These are phyloP conservation scores for Boletus subparvulus DNA, from an alignment of 768 basidiomycete genomes.

Conservation along the genomic window DNA sequence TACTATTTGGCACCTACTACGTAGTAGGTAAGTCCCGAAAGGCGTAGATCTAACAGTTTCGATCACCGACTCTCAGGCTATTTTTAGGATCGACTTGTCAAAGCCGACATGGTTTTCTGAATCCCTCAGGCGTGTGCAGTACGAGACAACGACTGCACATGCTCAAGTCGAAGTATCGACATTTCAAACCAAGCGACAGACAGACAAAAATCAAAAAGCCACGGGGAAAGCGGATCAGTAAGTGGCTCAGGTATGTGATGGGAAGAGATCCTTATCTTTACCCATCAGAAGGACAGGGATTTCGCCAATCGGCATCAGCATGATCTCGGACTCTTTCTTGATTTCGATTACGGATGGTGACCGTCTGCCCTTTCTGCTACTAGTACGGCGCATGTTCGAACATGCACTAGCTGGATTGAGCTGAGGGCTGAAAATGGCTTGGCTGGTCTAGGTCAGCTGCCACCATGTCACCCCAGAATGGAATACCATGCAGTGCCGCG, in stretches of 20 bases:
- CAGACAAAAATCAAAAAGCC: neutral
- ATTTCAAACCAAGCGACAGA: neutral
- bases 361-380: neutral
- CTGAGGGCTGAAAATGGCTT: no score
- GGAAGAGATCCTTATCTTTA: neutral
- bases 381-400: neutral
- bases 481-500: slow-evolving; percentile 19
- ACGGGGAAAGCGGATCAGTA: neutral
- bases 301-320: neutral
- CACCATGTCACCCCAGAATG: slow-evolving; percentile 21
- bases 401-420: neutral
- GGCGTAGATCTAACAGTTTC: no score
- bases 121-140: neutral
- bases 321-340: neutral
- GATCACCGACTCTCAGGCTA: neutral
- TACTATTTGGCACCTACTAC: neutral
- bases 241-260: neutral
- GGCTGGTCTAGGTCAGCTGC: slow-evolving; percentile 14
- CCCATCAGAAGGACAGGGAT: neutral
- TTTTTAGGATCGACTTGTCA: neutral
- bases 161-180: neutral
- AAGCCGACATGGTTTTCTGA: neutral
- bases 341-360: neutral
- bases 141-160: neutral
- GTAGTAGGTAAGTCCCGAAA: neutral